Base-by-base conservation (phyloP, 495 filamentous ascomycete species). In the Glonium stellatum region DNA sequence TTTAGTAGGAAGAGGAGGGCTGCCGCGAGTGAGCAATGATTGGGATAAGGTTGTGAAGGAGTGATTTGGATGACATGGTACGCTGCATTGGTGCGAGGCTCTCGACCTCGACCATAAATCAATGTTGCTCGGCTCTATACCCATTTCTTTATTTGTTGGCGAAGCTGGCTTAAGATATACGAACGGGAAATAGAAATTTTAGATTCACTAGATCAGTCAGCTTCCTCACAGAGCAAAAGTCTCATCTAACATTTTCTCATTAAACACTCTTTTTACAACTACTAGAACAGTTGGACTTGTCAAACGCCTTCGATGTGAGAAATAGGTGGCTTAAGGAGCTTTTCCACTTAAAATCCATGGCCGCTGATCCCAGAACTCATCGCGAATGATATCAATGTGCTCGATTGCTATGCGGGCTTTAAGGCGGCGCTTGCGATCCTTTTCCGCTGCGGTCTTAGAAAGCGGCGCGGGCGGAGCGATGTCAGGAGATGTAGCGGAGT, bases 381-480 rank as follows among this genome's bases (percentile, higher is more conserved):
- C 88, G 60, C 86, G 87, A 70, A 97, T 97, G 68, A 98, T 87
- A 73, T 98, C 93, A 55, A 90, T 75, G 74, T 97, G 90, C 57
- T 92, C 84, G 42, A 92, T 76, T 15, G 86, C 81, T 39, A 98
- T 84, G 54, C 79, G 75, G 22, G 91, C 89, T 69, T 91, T 95
- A 23, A 80, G 78, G 31, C 84, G 78, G 59, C 80, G 73, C 71
- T 93, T 97, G 66, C 75, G 84, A 59, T 91, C 81, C 57, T 87
- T 92, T 42, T 95, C 89, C 41, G 79, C 72, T 65, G 92, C 88
- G 6, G 84, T 85, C 68, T 86, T 89, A 11, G 89, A 90, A 37
- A 82, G 75, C 55, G 77, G 70, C 10, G 70, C n/a, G 49, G 54
- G 4, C 8, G 18, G 5, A 50, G 22, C 34, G 4, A 23, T 22